phyloP scores from a whole-genome alignment of 2,329 filamentous ascomycete genomes.

The Phialemonium atrogriseum region DNA sequence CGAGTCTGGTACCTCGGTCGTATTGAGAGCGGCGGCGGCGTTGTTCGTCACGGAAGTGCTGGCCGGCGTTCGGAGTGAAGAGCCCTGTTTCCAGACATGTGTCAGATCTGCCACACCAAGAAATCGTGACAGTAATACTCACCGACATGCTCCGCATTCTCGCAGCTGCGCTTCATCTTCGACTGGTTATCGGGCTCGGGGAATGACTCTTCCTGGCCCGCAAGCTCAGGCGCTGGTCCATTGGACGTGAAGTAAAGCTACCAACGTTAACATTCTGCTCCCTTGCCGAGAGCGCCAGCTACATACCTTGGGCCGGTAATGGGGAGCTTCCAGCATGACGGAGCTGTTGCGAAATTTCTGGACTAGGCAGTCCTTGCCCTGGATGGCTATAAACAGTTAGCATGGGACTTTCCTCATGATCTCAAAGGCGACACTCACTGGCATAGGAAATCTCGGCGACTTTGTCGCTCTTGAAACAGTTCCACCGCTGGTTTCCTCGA shows the following conservation, averaged over 20 bases:
- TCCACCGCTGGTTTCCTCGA: constrained; percentile 66
- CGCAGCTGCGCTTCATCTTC: constrained; percentile 79
- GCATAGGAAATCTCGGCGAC: constrained; percentile 88
- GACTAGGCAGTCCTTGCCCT: constrained; percentile 83
- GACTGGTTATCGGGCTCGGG: constrained; percentile 74
- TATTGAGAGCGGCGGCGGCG: constrained; percentile 69
- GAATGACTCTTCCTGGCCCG: constrained; percentile 67
- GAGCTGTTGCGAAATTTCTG: constrained; percentile 96
- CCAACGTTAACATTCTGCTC: constrained; percentile 9
- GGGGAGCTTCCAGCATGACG: constrained; percentile 79
- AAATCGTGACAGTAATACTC: constrained; percentile 28
- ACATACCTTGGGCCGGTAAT: constrained; percentile 74
- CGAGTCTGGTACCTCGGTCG: constrained; percentile 70
- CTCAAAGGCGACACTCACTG: constrained; percentile 46
- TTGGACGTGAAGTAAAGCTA: constrained; percentile 47
- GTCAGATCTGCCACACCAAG: no score
- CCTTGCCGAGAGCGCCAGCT: constrained; percentile 1
- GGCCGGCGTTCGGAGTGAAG: constrained; percentile 70
- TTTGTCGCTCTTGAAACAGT: constrained; percentile 76
- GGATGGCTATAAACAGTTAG: constrained; percentile 55
- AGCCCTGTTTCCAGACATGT: no score
- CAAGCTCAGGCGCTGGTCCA: constrained; percentile 37
- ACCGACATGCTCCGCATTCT: constrained; percentile 81
- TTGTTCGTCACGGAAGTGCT: constrained; percentile 67
- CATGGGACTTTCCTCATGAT: constrained; percentile 10